Evolutionary conservation across 495 filamentous ascomycete genomes (phyloP), one percentile per base, ranked within the genome.

Genomic region (Aspergillus affinis): DNA sequence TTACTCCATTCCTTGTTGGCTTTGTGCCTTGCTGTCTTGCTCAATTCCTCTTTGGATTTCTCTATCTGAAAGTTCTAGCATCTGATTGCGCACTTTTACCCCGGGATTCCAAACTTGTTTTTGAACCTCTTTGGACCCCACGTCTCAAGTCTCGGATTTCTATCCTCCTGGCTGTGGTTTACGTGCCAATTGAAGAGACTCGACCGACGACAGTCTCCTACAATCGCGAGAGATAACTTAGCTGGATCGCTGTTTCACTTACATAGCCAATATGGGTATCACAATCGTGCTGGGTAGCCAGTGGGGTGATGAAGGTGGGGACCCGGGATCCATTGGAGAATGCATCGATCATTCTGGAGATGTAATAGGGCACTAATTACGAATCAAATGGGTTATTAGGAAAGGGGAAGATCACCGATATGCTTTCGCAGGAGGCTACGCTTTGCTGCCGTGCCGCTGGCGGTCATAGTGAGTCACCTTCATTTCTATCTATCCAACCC

Each of bases 381-480:
- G 46, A 29, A 19, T 50, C 17, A 29, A 51, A 15, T 4, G 32
- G 36, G 48, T 41, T 2, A 54, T 65, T 54, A 79, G 76, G 84
- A 56, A 88, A 91, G 77, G 88, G 88, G 59, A 91, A 90, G 69
- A 81, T 90, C 30, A 83, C 86, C 59, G 87, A 90, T 69, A 82
- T 88, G 64, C 81, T 89, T 61, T 82, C 81, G 67, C 79, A 82
- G 61, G 66, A 79, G 45, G 78, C 77, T 53, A 78, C 84, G 49
- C 74, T 89, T 57, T 86, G 80, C 72, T 80, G 77, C 58, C 81
- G 86, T 72, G 83, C 84, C 51, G 84, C 87, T 61, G 87, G 87
- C 58, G 87, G 85, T 65, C 87, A 93, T 74, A 93, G 77, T 78
- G 72, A 60, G 75, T 75, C 48, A 19, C 50, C 57, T 62, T n/a